Evolutionary conservation across 805 yeast genomes (phyloP).

Genomic region (Sungouiozyma intestinalis): DNA sequence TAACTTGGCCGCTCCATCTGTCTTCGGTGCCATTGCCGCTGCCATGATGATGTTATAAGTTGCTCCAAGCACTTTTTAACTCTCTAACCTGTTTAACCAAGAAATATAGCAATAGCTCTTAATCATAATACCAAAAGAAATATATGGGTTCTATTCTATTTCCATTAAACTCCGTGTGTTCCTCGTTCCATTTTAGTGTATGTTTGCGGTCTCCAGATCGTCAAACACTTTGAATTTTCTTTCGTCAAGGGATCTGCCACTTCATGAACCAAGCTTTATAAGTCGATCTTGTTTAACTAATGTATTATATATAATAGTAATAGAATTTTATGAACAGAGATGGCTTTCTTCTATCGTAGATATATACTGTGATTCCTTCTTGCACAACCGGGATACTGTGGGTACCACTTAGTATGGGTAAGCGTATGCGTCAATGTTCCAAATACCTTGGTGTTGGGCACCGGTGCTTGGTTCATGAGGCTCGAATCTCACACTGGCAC

Average conservation of each 20-base stretch:
- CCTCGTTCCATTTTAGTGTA: neutral
- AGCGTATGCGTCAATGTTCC: neutral
- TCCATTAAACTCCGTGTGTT: neutral
- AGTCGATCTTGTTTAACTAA: neutral
- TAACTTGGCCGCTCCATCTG: conserved; percentile 8
- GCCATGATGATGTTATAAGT: conserved; percentile 8
- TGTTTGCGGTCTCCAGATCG: neutral
- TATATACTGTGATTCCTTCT: too few relatives aligned
- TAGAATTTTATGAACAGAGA: too few relatives aligned
- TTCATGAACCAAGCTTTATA: neutral
- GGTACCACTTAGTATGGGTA: neutral
- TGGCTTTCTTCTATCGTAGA: too few relatives aligned
- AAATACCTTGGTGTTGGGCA: neutral
- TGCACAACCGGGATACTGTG: too few relatives aligned
- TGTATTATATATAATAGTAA: too few relatives aligned
- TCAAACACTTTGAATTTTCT: neutral
- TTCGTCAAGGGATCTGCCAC: neutral
- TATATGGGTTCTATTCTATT: neutral
- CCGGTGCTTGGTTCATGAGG: neutral
- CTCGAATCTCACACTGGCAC: neutral
- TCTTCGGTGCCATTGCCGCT: conserved; percentile 9
- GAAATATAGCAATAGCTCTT: neutral
- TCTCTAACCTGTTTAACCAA: neutral
- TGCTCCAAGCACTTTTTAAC: neutral
- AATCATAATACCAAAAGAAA: neutral